Conservation (phyloP, 164 flowering plant species). For the Malania oleifera region DNA sequence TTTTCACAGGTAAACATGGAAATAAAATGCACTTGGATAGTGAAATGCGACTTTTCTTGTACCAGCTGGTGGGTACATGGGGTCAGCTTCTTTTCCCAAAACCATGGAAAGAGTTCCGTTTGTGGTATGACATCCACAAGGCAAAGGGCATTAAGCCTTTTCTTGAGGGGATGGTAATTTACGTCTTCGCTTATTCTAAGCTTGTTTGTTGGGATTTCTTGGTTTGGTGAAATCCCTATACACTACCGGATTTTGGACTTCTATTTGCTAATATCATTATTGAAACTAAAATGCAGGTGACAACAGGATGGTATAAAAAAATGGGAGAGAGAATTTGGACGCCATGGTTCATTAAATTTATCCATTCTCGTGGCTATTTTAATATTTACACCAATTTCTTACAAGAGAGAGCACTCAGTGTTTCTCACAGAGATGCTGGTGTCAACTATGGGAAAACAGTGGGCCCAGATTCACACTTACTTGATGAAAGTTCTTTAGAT, state of each 20-base stretch:
- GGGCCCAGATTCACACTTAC: conserved; percentile 86
- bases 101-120: conserved; percentile 97
- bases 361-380: conserved; percentile 78
- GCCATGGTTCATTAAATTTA: conserved; percentile 96
- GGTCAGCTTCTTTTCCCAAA: conserved; percentile 97
- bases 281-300: conserved; percentile 45
- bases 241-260: neutral
- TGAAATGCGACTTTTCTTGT: conserved; percentile 64
- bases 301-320: conserved; percentile 95
- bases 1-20: conserved; percentile 79
- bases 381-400: conserved; percentile 82
- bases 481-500: conserved; percentile 49
- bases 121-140: conserved; percentile 89
- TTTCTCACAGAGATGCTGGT: conserved; percentile 90
- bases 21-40: conserved; percentile 68
- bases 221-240: neutral
- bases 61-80: conserved; percentile 98
- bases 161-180: conserved; percentile 84
- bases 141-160: conserved; percentile 71
- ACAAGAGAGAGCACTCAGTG: conserved; percentile 73
- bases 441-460: conserved; percentile 92
- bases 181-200: too few relatives aligned
- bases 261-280: neutral
- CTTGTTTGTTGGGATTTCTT: neutral
- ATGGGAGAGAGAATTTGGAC: conserved; percentile 97